A percentile compares a stretch with the other conserved stretches of the same genome.
phyloP scores from a whole-genome alignment of 2,329 filamentous ascomycete species.

The Diaporthe sp. region DNA sequence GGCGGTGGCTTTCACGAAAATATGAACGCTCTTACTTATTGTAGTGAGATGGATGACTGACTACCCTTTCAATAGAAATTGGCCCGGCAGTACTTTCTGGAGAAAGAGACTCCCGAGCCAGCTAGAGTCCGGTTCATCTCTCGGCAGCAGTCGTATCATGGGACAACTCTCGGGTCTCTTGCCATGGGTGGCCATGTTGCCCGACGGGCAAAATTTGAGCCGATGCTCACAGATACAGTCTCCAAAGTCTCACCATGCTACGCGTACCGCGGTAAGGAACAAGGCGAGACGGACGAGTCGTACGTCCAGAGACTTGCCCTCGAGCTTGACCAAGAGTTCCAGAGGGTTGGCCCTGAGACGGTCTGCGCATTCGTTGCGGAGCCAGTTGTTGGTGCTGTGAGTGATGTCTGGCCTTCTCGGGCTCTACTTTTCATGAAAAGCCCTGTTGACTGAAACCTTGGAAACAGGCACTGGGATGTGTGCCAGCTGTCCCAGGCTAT shows the following conservation, averaged over 20 bases:
- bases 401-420: slow-evolving; percentile 41
- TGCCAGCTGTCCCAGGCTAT: slow-evolving; percentile 66
- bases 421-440: neutral
- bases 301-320: slow-evolving; percentile 73
- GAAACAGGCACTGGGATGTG: slow-evolving; percentile 65
- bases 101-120: slow-evolving; percentile 67
- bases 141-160: slow-evolving; percentile 78
- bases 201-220: slow-evolving; percentile 73
- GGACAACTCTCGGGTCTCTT: slow-evolving; percentile 77
- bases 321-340: slow-evolving; percentile 78
- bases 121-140: slow-evolving; percentile 76
- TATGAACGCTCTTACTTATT: neutral
- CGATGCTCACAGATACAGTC: slow-evolving; percentile 70
- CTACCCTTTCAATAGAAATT: slow-evolving; percentile 61
- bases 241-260: slow-evolving; percentile 77
- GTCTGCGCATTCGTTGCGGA: slow-evolving; percentile 83
- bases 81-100: slow-evolving; percentile 74
- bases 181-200: slow-evolving; percentile 73
- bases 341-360: slow-evolving; percentile 71
- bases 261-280: slow-evolving; percentile 69
- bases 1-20: neutral
- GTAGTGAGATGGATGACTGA: neutral
- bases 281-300: slow-evolving; percentile 66
- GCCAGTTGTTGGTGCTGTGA: slow-evolving; percentile 79
- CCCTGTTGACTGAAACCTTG: neutral